phyloP scores from a whole-genome alignment of 306 rosid species.

The Cucurbita ficifolia region DNA sequence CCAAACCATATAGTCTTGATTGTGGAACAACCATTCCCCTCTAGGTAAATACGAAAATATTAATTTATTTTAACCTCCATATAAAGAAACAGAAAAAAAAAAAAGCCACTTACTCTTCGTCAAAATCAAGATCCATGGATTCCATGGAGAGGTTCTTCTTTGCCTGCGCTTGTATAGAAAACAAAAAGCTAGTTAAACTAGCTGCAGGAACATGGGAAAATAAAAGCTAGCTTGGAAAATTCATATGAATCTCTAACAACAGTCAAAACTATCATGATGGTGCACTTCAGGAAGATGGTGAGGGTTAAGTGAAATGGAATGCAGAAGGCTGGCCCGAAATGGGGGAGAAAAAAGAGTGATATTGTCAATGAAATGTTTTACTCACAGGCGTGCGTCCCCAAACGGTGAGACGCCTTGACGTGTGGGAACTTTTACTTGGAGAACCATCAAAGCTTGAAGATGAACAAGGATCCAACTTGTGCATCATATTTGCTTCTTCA shows the following conservation, averaged over 20 bases:
- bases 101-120: constrained; percentile 58
- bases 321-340: neutral
- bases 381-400: constrained; percentile 80
- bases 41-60: neutral
- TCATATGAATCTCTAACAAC: neutral
- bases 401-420: constrained; percentile 20
- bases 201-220: neutral
- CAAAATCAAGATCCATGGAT: constrained; percentile 38
- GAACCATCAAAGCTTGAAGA: constrained; percentile 33
- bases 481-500: constrained; percentile 15
- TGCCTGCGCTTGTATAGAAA: constrained; percentile 39
- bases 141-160: constrained; percentile 93
- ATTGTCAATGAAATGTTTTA: constrained; percentile 14
- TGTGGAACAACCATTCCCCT: neutral
- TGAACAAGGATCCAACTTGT: constrained; percentile 19
- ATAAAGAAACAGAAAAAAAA: neutral
- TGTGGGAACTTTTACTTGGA: constrained; percentile 20
- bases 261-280: neutral
- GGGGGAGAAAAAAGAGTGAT: constrained; percentile 5
- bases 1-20: neutral
- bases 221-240: neutral
- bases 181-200: neutral
- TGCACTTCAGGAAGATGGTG: neutral
- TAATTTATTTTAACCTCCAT: neutral
- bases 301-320: neutral